Percentiles rank a stretch among this genome's conserved stretches.
These are phyloP conservation scores for Cydonia oblonga DNA, from an alignment of 331 rosid genomes.

Conservation along the genomic window DNA sequence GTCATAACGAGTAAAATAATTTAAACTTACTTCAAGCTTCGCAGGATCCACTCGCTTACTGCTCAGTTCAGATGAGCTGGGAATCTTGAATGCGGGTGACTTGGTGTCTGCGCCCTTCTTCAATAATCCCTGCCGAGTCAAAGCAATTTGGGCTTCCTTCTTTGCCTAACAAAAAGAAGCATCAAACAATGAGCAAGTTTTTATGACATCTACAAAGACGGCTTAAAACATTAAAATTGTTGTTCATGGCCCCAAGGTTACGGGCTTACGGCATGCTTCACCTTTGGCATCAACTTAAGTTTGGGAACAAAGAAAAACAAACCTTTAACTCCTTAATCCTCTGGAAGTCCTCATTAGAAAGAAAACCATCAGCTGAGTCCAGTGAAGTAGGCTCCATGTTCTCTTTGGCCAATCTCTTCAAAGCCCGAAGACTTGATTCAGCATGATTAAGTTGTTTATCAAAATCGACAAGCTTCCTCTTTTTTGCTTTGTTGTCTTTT, in stretches of 20 bases:
- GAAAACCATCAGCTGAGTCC: conserved; percentile 54
- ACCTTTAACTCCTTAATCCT: conserved; percentile 70
- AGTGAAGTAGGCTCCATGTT: conserved; percentile 3
- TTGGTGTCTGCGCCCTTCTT: conserved; percentile 21
- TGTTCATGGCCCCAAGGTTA: neutral
- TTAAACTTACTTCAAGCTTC: conserved; percentile 60
- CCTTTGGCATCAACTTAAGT: neutral
- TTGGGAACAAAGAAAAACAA: neutral
- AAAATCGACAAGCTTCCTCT: conserved; percentile 60
- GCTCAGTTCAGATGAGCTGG: conserved; percentile 48
- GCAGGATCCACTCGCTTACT: conserved; percentile 59
- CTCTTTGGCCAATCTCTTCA: conserved; percentile 53
- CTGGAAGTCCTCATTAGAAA: conserved; percentile 75
- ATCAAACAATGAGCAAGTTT: neutral
- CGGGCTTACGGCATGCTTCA: neutral
- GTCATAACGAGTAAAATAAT: neutral
- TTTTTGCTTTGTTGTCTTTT: conserved; percentile 28
- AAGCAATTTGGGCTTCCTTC: conserved; percentile 42
- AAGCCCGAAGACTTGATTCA: conserved; percentile 75
- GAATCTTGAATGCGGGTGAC: conserved; percentile 36
- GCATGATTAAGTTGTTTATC: conserved; percentile 42
- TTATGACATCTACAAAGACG: neutral
- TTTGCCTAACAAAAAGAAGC: conserved; percentile 41
- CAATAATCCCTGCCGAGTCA: conserved; percentile 59
- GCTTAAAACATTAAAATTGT: neutral